Base-by-base conservation (phyloP, 768 basidiomycete genomes). In the Suillus alpinus region DNA sequence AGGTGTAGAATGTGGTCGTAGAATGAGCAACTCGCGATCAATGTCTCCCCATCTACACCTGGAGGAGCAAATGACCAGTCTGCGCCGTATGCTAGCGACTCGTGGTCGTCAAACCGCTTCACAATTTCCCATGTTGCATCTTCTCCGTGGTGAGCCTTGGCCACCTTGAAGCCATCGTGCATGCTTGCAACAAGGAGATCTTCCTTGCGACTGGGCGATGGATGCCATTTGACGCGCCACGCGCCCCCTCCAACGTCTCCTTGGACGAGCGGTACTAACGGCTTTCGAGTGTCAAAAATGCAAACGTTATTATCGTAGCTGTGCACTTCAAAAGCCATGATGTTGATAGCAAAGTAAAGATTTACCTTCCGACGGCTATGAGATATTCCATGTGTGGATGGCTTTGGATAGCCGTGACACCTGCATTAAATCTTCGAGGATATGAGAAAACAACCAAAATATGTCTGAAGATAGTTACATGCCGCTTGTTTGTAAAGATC, bases 161-260 rank as follows among this genome's bases (percentile, higher is more conserved):
- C 72, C 6, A 96, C 80, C 70, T 97, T 97, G 82, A 94, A 95
- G 10, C 96, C 95, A 63, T 94, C 94, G 69, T 96, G 95, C 97
- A 98, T 99, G 69, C 92, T 94, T 0, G 95, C 97, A n/a, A 94
- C 86, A 20, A 98, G 82, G 2, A 98, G 80, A 68, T 95, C 91
- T 40, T 82, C 68, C 63, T 81, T 83, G 49, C 94, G 82, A n/a
- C 69, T 65, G 2, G 80, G 64, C 5, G 82, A 83, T 7, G 95
- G 94, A 74, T 98, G 94, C 94, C 95, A 99, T 73, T 96, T 95
- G 60, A 94, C 87, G 18, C 97, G 84, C 97, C 97, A 99, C 12
- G 86, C 91, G 3, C 97, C 97, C 13, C 97, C 97, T 12, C 93
- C 94, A 3, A 93, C 86, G 59, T 89, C 81, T 29, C 82, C 83